Evolutionary conservation across 441 rosid genomes (phyloP).

Genomic region (Geranium incanum): DNA sequence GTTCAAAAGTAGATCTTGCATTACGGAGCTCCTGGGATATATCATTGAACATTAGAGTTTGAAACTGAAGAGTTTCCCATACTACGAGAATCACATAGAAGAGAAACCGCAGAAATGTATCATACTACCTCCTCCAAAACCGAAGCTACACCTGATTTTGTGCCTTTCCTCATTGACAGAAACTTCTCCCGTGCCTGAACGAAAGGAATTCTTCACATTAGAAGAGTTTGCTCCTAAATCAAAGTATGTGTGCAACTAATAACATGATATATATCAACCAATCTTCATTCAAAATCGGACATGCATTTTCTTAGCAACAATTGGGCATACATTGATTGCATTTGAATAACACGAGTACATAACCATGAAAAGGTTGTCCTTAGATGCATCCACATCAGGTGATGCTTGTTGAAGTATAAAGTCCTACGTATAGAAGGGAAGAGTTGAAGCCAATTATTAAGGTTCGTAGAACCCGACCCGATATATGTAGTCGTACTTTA

Average conservation of each 20-base stretch:
- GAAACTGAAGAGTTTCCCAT: conserved; percentile 10
- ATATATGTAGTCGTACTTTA: too few species aligned
- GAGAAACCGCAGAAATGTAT: conserved; percentile 11
- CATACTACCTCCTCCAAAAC: conserved; percentile 71
- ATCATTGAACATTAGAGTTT: conserved; percentile 22
- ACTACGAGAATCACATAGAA: conserved; percentile 8
- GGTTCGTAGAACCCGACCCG: too few species aligned
- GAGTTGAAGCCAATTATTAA: too few species aligned
- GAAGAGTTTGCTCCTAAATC: background rate
- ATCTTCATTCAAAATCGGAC: background rate
- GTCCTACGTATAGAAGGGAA: too few species aligned
- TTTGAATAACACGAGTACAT: background rate
- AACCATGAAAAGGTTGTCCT: background rate
- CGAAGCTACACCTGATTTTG: conserved; percentile 64
- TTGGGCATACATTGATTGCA: conserved; percentile 1
- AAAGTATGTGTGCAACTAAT: background rate
- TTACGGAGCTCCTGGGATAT: conserved; percentile 76
- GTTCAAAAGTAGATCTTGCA: conserved; percentile 89
- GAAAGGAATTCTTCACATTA: background rate
- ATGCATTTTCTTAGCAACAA: background rate
- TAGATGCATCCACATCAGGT: conserved; percentile 9
- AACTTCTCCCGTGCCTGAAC: conserved; percentile 93
- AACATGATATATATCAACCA: background rate
- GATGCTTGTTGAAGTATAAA: background rate
- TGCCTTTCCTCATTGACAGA: conserved; percentile 92